Conservation (phyloP, 768 basidiomycete species). For the Naganishia antarctica region DNA sequence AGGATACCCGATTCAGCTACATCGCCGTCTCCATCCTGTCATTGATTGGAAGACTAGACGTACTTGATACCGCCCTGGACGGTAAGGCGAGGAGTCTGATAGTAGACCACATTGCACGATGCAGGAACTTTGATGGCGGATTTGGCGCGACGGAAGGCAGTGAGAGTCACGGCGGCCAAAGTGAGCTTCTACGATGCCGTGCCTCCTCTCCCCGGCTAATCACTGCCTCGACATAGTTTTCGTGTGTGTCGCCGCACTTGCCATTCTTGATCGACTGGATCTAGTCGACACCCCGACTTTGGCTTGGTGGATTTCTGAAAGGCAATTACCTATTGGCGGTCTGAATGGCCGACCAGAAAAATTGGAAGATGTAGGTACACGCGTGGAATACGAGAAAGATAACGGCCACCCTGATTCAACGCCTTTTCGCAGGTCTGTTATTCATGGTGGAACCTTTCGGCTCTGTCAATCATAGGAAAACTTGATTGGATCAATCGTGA, state of each 20-base stretch:
- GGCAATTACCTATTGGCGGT: constrained; percentile 88
- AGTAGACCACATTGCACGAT: constrained; percentile 65
- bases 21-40: constrained; percentile 79
- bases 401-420: background rate
- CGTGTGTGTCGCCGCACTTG: constrained; percentile 78
- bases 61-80: constrained; percentile 54
- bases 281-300: constrained; percentile 69
- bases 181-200: constrained; percentile 54
- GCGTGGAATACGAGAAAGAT: background rate
- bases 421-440: constrained; percentile 72
- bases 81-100: constrained; percentile 34
- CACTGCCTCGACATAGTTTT: too few relatives aligned
- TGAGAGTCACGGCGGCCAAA: constrained; percentile 89
- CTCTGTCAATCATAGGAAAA: constrained; percentile 75
- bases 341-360: constrained; percentile 98
- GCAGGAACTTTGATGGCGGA: constrained; percentile 92
- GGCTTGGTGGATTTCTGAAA: constrained; percentile 88
- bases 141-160: constrained; percentile 79
- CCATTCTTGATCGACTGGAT: constrained; percentile 79
- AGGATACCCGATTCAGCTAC: constrained; percentile 84
- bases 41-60: constrained; percentile 68
- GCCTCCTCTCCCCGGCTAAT: too few relatives aligned
- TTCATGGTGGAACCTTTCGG: constrained; percentile 91
- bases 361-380: constrained; percentile 72
- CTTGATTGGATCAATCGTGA: constrained; percentile 80